These are phyloP conservation scores for Pseudotsuga menziesii DNA, from an alignment of 75 land plant species.

Conservation along the genomic window DNA sequence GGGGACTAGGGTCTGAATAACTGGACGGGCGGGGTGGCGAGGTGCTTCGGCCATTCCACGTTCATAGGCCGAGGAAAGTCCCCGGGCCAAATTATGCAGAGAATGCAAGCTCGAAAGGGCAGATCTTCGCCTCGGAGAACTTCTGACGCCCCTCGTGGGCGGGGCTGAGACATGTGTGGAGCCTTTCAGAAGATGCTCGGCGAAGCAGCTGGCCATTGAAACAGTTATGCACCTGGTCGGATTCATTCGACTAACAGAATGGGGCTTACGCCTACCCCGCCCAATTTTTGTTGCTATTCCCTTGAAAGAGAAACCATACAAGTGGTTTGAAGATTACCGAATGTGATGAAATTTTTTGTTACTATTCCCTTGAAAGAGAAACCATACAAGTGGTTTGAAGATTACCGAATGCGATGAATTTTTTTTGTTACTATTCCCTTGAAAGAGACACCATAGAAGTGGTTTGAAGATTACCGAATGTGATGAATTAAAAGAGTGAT, in stretches of 20 bases:
- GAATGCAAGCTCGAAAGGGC: background rate
- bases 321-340: too few species aligned
- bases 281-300: background rate
- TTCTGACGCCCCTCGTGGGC: background rate
- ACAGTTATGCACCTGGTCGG: constrained; percentile 9
- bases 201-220: background rate
- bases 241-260: background rate
- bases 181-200: background rate
- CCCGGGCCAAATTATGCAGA: background rate
- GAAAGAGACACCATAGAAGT: too few species aligned
- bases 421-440: too few species aligned
- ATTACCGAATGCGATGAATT: too few species aligned
- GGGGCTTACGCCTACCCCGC: background rate
- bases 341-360: too few species aligned
- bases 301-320: too few species aligned
- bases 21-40: background rate
- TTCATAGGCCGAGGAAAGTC: background rate
- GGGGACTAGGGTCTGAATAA: too few species aligned
- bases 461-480: too few species aligned
- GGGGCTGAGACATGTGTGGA: constrained; percentile 7
- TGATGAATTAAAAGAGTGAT: too few species aligned
- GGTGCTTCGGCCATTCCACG: background rate
- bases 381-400: too few species aligned
- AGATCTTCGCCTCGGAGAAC: background rate
- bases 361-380: too few species aligned